Conservation (phyloP, 2,329 filamentous ascomycete species). For the Penicillium sp. region DNA sequence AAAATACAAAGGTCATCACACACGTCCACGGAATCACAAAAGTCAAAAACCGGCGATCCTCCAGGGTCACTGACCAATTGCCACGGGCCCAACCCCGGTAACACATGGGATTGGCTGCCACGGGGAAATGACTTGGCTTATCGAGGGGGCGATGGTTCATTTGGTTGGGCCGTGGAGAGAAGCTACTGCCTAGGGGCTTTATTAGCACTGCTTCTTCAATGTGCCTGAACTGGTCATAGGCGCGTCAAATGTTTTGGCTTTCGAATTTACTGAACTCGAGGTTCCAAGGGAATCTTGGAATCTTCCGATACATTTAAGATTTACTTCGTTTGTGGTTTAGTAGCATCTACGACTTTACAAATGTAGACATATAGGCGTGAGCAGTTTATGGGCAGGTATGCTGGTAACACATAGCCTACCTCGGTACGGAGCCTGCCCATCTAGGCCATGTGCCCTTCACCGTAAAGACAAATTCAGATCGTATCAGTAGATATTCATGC, state of each 20-base stretch:
- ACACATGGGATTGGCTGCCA: slow-evolving; percentile 18
- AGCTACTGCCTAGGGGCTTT: slow-evolving; percentile 9
- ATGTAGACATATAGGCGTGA: neutral
- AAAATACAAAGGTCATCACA: neutral
- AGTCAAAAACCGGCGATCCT: slow-evolving; percentile 26
- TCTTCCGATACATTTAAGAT: neutral
- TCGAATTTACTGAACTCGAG: neutral
- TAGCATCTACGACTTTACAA: neutral
- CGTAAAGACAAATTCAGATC: neutral
- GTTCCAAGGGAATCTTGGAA: neutral
- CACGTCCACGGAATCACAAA: neutral
- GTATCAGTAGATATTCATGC: slow-evolving; percentile 1
- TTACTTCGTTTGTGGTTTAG: neutral
- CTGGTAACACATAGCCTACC: neutral
- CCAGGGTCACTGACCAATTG: slow-evolving; percentile 19
- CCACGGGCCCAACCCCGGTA: slow-evolving; percentile 5
- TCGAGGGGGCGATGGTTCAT: slow-evolving; percentile 15
- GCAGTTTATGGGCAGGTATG: neutral
- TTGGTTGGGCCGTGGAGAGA: slow-evolving; percentile 28
- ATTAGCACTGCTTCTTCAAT: neutral
- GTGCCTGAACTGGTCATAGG: slow-evolving; percentile 23
- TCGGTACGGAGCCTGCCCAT: neutral
- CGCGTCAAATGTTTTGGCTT: slow-evolving; percentile 17
- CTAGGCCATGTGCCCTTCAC: neutral
- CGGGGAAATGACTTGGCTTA: slow-evolving; percentile 22